A percentile compares a stretch with the other conserved stretches of the same genome.
phyloP scores from a whole-genome alignment of 2,329 filamentous ascomycete genomes.

The Calonectria pseudoturangicola region DNA sequence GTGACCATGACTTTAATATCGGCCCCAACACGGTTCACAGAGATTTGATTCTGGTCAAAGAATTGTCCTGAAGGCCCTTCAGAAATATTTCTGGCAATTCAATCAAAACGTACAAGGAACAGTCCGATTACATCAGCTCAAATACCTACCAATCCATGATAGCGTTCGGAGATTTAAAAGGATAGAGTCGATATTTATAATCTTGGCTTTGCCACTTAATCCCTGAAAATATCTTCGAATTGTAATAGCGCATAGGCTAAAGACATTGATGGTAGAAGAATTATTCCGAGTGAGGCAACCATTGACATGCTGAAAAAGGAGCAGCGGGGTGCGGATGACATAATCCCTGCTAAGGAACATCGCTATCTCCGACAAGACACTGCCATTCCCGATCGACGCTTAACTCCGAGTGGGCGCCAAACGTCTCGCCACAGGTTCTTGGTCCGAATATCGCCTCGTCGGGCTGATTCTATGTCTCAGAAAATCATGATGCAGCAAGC shows the following conservation, averaged over 20 bases:
- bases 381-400: not conserved
- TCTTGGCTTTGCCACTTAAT: too few species aligned
- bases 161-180: too few species aligned
- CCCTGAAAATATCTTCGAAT: too few species aligned
- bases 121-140: too few species aligned
- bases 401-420: not conserved
- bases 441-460: not conserved
- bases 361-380: not conserved
- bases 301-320: too few species aligned
- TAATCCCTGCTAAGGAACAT: not conserved
- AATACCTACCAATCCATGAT: too few species aligned
- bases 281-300: too few species aligned
- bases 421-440: not conserved
- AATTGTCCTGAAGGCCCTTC: not conserved
- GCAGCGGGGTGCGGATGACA: not conserved
- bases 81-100: too few species aligned
- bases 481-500: not conserved
- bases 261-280: too few species aligned
- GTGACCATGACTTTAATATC: constrained; percentile 12
- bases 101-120: too few species aligned
- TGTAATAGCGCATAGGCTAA: too few species aligned
- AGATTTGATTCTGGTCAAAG: constrained; percentile 5
- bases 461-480: not conserved
- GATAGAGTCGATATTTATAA: too few species aligned
- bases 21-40: not conserved